Evolutionary conservation across 139 green algal species (phyloP).

Genomic region (Closterium sp.): DNA sequence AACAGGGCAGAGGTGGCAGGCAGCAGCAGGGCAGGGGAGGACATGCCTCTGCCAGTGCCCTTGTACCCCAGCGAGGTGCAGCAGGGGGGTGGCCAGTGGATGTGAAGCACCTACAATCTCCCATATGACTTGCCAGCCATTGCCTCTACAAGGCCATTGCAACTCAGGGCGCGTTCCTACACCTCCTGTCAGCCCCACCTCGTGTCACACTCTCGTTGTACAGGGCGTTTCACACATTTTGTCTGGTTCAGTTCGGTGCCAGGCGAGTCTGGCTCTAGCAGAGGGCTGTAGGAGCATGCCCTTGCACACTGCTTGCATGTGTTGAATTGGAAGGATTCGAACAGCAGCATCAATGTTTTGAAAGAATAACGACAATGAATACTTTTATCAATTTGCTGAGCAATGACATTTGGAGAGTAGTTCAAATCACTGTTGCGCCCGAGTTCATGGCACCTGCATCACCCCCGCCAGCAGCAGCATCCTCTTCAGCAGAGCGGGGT

Average conservation of each 20-base stretch:
- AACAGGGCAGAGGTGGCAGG: background rate
- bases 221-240: background rate
- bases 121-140: too few species aligned
- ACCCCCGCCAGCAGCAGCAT: background rate
- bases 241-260: background rate
- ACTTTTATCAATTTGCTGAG: too few species aligned
- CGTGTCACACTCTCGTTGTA: background rate
- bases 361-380: too few species aligned
- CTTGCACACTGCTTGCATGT: background rate
- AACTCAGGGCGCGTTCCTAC: background rate
- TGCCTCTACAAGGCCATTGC: background rate
- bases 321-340: too few species aligned
- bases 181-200: background rate
- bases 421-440: too few species aligned
- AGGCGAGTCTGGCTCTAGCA: background rate
- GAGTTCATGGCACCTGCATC: background rate
- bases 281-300: background rate
- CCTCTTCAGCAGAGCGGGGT: background rate
- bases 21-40: background rate
- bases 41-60: background rate
- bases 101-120: background rate
- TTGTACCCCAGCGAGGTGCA: background rate
- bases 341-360: too few species aligned
- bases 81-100: background rate
- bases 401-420: too few species aligned